Evolutionary conservation across 2,329 filamentous ascomycete genomes (phyloP), one percentile per base, ranked within the genome.

Genomic region (Calonectria henricotiae): DNA sequence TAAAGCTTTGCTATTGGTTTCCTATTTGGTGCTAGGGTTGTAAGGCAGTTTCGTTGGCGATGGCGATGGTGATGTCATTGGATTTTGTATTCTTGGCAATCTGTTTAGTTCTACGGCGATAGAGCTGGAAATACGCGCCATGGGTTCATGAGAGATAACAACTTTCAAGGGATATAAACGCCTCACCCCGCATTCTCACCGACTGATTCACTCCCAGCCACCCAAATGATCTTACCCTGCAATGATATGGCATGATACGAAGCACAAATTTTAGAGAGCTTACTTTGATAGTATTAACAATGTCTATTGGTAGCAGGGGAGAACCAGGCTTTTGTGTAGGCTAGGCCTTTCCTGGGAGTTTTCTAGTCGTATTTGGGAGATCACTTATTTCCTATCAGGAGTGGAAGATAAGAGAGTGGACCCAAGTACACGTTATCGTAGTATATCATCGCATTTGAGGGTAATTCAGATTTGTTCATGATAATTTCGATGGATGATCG

Each of bases 171-270:
- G 25, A 37, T n/a, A 58, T 37, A 58, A 58, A 58, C 51, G 25
- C 51, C 51, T 65, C 55, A 61, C 67, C 67, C 67, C 67, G 61
- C 67, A 65, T 41, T 68, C 62, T 65, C 67, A 65, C 67, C 67
- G 67, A 67, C 65, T 55, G 49, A 63, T 63, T 68, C 39, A 41
- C 12, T 13, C 25, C 43, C 41, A n/a, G 30, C 13, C 15, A 37
- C 58, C 20, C 32, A 17, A 2, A 35, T 35, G 35, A 32, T 12
- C 23, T 25, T 41, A 13, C 41, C 41, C 49, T 41, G 32, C 60
- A 30, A 9, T 32, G 43, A 2, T 25, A 35, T 39, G 15, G 46
- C 35, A 27, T 35, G 60, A 49, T 63, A 25, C 49, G 46, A 39
- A 41, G n/a, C 15, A 30, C 20, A 58, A 30, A 37, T 32, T 32